A percentile compares a stretch with the other conserved stretches of the same genome.
Evolutionary conservation across 805 yeast species (phyloP).

Genomic region (Kockiozyma suomiensis): DNA sequence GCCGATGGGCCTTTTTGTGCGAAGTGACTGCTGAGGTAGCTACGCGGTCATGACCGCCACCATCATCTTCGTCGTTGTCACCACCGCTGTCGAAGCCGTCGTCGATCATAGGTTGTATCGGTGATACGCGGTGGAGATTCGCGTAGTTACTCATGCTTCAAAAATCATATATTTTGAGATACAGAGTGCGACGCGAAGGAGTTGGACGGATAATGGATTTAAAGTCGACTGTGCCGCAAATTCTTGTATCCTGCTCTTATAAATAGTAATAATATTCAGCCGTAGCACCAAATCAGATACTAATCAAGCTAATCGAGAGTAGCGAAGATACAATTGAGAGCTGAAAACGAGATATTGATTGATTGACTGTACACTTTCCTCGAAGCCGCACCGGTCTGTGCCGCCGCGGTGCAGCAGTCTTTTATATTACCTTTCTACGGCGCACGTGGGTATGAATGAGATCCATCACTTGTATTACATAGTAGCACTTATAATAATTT

Average conservation of each 20-base stretch:
- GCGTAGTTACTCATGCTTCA: background rate
- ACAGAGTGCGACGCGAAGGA: too few species aligned
- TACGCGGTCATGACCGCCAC: background rate
- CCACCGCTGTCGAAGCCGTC: slow-evolving; percentile 4
- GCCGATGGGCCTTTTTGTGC: background rate
- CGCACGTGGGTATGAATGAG: background rate
- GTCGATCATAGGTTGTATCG: background rate
- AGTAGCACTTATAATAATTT: too few species aligned
- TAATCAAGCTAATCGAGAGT: too few species aligned
- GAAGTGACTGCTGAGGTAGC: background rate
- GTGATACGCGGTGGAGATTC: background rate
- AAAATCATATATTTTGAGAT: background rate
- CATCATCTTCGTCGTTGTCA: background rate
- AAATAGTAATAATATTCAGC: too few species aligned
- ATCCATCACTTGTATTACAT: too few species aligned
- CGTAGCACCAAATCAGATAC: too few species aligned
- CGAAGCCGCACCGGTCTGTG: background rate
- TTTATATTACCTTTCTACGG: background rate
- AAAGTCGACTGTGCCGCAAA: too few species aligned
- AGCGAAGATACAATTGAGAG: too few species aligned
- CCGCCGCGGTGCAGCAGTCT: background rate
- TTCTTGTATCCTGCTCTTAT: too few species aligned
- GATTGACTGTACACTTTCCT: too few species aligned
- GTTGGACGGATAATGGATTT: too few species aligned
- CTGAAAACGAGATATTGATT: too few species aligned